Base-by-base conservation (phyloP, 352 stramenopile species). In the Phytopythium ostracodes region DNA sequence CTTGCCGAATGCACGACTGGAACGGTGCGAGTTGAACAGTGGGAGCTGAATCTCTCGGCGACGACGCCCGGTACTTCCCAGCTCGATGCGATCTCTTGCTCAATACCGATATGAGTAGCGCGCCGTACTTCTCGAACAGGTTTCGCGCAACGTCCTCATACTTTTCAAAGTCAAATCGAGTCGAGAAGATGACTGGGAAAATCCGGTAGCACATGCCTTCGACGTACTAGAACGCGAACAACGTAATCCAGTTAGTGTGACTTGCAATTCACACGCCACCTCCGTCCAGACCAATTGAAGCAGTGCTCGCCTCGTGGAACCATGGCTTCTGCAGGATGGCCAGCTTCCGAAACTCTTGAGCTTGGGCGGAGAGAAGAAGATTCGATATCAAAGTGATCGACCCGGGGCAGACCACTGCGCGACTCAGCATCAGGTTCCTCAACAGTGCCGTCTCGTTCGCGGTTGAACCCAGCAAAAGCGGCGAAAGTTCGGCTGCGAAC, bases 191-290 rank as follows among this genome's bases (percentile, higher is more conserved):
- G 10, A 91, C 76, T 2, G 82, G 76, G 35, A 87, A 91, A 17
- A 88, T 55, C 58, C 89, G 82, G 46, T 82, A 69, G 56, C 76
- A 84, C 73, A 91, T 79, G n/a, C 82, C 82, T 35, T 83, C 71
- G 18, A 89, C 61, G 59, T 91, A 91, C 82, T 91, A 57, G 4
- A 4, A 8, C 22, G 54, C 54, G 46, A 18, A 44, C 10, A n/a
- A 2, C 38, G 8, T 33, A 55, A 20, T n/a, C 50, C 22, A n/a
- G 31, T 56, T 22, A 58, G 27, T 27, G 40, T 7, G 11, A 20
- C 29, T 22, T 31, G 11, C 24, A 10, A 10, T 15, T 38, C 33
- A 38, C 17, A 3, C 47, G 7, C 24, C 65, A 29, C 47, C 29
- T 15, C 4, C 10, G n/a, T 1, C 27, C 44, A 27, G n/a, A n/a